Base-by-base conservation (phyloP, 345 rosid species). In the Salix dunnii region DNA sequence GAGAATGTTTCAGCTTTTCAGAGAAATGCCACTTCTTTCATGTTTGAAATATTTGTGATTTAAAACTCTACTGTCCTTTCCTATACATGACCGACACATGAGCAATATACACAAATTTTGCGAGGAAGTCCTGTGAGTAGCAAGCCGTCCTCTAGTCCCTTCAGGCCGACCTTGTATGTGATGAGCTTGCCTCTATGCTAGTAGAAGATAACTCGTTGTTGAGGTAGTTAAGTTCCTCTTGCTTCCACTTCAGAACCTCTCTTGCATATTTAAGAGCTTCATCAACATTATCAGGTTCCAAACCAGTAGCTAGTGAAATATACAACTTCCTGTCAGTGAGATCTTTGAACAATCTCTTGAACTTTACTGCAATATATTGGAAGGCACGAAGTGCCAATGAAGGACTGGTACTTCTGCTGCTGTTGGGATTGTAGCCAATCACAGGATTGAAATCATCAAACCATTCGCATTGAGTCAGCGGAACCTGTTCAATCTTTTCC, bases 401-500 rank as follows among this genome's bases (percentile, higher is more conserved):
- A 60, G 92, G 78, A 80, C 74, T 80, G 6, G 64, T 80, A 28
- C 71, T 78, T 63, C 86, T 83, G 18, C 58, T 66, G 13, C 38
- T 77, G 16, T 69, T 77, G 67, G 76, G 78, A 79, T 84, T 80
- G 28, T 77, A 78, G 82, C 88, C 81, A 68, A 88, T 84, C 79
- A 90, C 83, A 0, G 99, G 98, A 62, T 84, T 48, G 86, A 86
- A 95, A 84, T 91, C 93, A 2, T 77, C 53, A 66, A 95, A 95
- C 98, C 98, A 93, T 83, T 95, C 96, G 2, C 98, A 96, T 36
- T 58, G 85, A 67, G 77, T 82, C 30, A 93, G 84, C 67, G 97
- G 91, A 76, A 76, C 80, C 48, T 80, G 82, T 43, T 85, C 90
- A 4, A 93, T 87, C 85, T 89, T 93, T 77, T 91, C 91, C 80